Base-by-base conservation (phyloP, 352 stramenopile genomes). In the Blastocystis sp. region DNA sequence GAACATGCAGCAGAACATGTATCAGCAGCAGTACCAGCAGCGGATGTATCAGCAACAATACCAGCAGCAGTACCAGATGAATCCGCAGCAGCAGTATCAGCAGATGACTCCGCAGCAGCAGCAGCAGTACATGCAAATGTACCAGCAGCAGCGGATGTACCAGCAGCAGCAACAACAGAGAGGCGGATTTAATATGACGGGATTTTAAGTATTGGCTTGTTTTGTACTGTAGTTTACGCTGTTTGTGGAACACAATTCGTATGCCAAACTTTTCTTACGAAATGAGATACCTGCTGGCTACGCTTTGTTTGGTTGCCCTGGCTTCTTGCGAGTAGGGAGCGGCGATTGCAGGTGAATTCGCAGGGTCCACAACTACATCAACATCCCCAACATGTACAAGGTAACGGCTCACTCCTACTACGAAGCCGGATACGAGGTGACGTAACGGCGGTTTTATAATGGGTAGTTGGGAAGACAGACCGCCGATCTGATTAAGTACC, bases 301-400 rank as follows among this genome's bases (percentile, higher is more conserved):
- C 44, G 27, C 21, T 64, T 32, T 24, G 18, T 9, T 49, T 65
- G 18, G 34, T 81, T 16, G 46, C 36, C 0, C n/a, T 81, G 29
- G 69, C 29, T 48, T 61, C 32, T 48, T 81, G 69, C 69, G 51
- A 64, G 69, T 81, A 63, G 1, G 0, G 14, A 51, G 24, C 21
- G 46, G 1, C 27, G 7, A n/a, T 34, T 27, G 7, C 4, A 4
- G 34, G 2, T 18, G 61, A 18, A 63, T 32, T 14, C 40, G 11
- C 36, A 81, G 69, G 38, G 69, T 81, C 11, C 69, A 81, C 69
- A 81, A 85, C 49, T 85, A 85, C 75, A 54, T 85, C 44, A 85
- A 85, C 75, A 85, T 85, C 24, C 75, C 75, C 32, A 76, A 61
- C 18, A 24, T 48, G 7, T 57, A 53, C 24, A 29, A 72, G 34